A percentile compares a stretch with the other conserved stretches of the same genome.
These are phyloP conservation scores for Phialophora expanda DNA, from an alignment of 2,329 filamentous ascomycete genomes.

Conservation along the genomic window DNA sequence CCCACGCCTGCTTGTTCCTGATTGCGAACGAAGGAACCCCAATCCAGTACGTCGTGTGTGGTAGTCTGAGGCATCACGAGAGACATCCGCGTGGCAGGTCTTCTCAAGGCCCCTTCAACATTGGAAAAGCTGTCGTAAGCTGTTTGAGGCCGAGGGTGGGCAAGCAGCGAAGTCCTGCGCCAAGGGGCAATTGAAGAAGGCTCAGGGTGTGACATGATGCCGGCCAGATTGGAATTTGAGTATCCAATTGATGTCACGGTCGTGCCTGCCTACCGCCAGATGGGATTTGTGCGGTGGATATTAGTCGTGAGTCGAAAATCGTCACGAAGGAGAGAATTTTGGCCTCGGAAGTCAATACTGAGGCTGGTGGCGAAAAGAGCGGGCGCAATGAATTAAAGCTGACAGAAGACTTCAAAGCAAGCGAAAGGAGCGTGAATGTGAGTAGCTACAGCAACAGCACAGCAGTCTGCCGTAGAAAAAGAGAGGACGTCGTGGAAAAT, in stretches of 20 bases:
- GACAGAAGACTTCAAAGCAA: conserved; percentile 12
- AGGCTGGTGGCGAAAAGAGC: conserved; percentile 16
- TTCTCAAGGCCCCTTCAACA: conserved; percentile 5
- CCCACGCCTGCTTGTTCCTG: conserved; percentile 26
- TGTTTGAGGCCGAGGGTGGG: conserved; percentile 47
- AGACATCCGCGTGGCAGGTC: conserved; percentile 31
- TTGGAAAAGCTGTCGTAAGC: conserved; percentile 33
- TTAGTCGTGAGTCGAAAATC: not conserved
- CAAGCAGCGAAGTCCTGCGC: conserved; percentile 48
- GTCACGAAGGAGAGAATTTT: not conserved
- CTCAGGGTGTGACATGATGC: conserved; percentile 39
- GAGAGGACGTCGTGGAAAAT: conserved; percentile 8
- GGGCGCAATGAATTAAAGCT: conserved; percentile 6
- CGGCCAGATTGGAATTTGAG: conserved; percentile 4
- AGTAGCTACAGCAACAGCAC: conserved; percentile 6
- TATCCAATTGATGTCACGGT: not conserved
- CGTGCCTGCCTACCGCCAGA: conserved; percentile 7
- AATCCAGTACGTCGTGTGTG: conserved; percentile 33
- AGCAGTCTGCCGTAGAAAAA: conserved; percentile 2
- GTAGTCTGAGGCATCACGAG: conserved; percentile 17
- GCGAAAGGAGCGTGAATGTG: conserved; percentile 7
- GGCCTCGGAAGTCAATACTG: not conserved
- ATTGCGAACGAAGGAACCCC: conserved; percentile 29
- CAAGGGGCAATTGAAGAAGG: conserved; percentile 41
- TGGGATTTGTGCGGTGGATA: not conserved